A percentile compares a stretch with the other conserved stretches of the same genome.
Evolutionary conservation across 1,139 yeast genomes (phyloP).

Genomic region (Zygosaccharomyces sapae): DNA sequence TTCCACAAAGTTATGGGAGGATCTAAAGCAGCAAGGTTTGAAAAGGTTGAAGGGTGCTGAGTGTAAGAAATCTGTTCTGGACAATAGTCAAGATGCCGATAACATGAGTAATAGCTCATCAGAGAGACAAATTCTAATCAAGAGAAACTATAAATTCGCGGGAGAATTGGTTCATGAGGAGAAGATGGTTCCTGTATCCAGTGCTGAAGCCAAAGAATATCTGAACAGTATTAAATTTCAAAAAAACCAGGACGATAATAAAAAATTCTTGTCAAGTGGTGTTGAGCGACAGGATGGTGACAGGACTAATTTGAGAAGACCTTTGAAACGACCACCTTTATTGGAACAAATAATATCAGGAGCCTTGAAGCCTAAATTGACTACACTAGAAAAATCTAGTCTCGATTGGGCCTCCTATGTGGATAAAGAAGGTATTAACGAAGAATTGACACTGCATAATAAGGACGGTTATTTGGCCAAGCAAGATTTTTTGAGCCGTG

Average conservation of each 20-base stretch:
- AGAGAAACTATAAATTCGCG: slow-evolving; percentile 81
- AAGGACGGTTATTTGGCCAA: slow-evolving; percentile 81
- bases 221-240: slow-evolving; percentile 48
- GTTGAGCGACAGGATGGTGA: slow-evolving; percentile 3
- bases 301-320: slow-evolving; percentile 34
- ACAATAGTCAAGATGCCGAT: slow-evolving; percentile 12
- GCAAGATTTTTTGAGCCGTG: slow-evolving; percentile 81
- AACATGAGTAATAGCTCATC: slow-evolving; percentile 22
- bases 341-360: slow-evolving; percentile 66
- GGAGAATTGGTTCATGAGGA: slow-evolving; percentile 77
- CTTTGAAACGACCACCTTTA: slow-evolving; percentile 67
- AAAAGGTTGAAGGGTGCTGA: slow-evolving; percentile 24
- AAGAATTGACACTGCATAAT: slow-evolving; percentile 74
- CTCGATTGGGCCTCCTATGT: slow-evolving; percentile 96
- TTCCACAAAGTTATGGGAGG: slow-evolving; percentile 52
- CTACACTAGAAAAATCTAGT: slow-evolving; percentile 87
- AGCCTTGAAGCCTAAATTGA: slow-evolving; percentile 62
- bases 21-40: slow-evolving; percentile 31
- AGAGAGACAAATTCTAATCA: slow-evolving; percentile 60
- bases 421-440: slow-evolving; percentile 76
- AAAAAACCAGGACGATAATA: slow-evolving; percentile 34
- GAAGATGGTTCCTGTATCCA: slow-evolving; percentile 66
- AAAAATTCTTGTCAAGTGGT: slow-evolving; percentile 12
- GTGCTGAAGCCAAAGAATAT: slow-evolving; percentile 86
- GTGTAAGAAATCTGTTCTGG: slow-evolving; percentile 27